Conservation (phyloP, 2,329 filamentous ascomycete genomes). For the Dothideomycetes sp. region DNA sequence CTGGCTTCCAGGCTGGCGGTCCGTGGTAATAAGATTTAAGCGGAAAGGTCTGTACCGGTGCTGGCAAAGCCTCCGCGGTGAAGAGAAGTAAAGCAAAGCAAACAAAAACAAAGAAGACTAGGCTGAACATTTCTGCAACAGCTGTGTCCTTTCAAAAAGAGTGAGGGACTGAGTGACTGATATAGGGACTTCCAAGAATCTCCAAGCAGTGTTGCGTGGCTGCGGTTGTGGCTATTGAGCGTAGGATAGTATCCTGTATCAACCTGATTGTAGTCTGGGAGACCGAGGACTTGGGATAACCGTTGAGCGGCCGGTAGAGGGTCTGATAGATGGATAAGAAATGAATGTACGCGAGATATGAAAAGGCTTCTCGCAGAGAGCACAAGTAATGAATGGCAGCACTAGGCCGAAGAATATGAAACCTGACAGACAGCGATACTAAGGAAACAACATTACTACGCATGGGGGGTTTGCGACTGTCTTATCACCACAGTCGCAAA, state of each 20-base stretch:
- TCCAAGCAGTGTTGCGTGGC: constrained; percentile 5
- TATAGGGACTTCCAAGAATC: constrained; percentile 6
- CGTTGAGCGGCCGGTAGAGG: constrained; percentile 39
- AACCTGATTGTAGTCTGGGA: constrained; percentile 11
- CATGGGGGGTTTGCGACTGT: background rate
- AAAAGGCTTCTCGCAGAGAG: constrained; percentile 14
- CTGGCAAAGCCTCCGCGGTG: constrained; percentile 12
- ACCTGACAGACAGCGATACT: constrained; percentile 6
- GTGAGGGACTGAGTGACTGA: constrained; percentile 1
- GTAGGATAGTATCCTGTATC: constrained; percentile 1
- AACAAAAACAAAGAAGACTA: constrained; percentile 12
- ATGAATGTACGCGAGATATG: constrained; percentile 11
- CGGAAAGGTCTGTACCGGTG: constrained; percentile 8
- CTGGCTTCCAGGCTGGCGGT: constrained; percentile 9
- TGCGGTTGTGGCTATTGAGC: constrained; percentile 10
- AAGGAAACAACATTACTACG: too few species aligned
- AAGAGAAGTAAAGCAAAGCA: constrained; percentile 10
- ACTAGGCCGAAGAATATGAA: constrained; percentile 9
- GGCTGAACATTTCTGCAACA: constrained; percentile 14
- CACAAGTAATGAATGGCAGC: constrained; percentile 12
- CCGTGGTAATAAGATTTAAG: constrained; percentile 8
- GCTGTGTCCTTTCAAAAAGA: constrained; percentile 3
- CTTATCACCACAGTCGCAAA: constrained; percentile 3
- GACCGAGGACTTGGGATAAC: constrained; percentile 32
- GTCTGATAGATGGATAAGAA: constrained; percentile 9